Evolutionary conservation across 345 rosid genomes (phyloP), one percentile per base, ranked within the genome.

Genomic region (Gossypium raimondii): DNA sequence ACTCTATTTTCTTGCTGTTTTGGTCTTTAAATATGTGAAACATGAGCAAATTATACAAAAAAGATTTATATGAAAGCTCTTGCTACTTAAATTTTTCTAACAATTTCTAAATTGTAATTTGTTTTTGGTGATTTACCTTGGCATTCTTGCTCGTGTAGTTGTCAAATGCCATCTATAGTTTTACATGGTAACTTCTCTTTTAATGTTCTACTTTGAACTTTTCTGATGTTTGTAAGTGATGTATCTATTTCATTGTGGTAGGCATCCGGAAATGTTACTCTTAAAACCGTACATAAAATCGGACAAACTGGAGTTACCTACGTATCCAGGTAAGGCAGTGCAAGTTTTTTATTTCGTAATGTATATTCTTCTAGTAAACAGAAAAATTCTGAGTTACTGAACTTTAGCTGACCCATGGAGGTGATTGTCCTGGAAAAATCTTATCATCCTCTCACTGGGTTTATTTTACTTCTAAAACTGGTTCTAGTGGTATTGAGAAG

Each of bases 251-350:
- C 56, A 25, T 70, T 75, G 34, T 84, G 25, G 25, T 82, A 93
- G 99, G 98, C 99, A 75, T 91, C 99, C 0, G 99, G 99, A 3
- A 95, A 95, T 81, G 94, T 91, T 72, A 93, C 97, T 11, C 85
- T 95, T 63, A 98, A 95, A 82, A 93, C 97, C 1, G 88, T 91
- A 52, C 91, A 89, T 82, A 85, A 92, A 83, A 95, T 95, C 55
- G 97, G 99, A 79, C 93, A 88, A 79, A 91, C 96, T 60, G 98
- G 98, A 70, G 99, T 95, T 60, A 88, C 97, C 81, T 91, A 83
- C 89, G 89, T 95, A 77, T 93, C 98, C 59, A 91, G 98, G 98
- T 88, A 85, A 82, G 60, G 24, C 55, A 27, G 43, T 51, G 17
- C 67, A 57, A 38, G 38, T 56, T 60, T 43, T 65, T 60, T 57